Evolutionary conservation across 257 asterid genomes (phyloP).

Genomic region (Primulina tabacum): DNA sequence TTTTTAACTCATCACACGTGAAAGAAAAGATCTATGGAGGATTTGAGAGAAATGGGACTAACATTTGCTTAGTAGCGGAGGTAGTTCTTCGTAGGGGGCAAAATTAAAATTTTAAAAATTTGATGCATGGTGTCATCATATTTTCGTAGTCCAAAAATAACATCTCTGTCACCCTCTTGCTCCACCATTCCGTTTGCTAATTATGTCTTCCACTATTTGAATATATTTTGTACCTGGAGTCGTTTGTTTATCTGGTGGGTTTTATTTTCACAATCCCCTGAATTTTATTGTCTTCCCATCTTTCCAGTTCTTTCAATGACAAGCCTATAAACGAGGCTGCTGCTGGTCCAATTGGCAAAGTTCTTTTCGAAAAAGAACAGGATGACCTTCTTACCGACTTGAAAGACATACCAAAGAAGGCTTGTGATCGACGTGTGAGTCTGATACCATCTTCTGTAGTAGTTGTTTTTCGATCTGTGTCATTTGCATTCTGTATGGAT

Average conservation of each 20-base stretch:
- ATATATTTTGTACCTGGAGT: neutral
- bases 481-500: neutral
- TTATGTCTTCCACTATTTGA: neutral
- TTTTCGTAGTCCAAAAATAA: no score
- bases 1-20: neutral
- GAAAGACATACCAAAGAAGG: constrained; percentile 87
- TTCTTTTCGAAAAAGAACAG: constrained; percentile 86
- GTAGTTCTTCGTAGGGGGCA: neutral
- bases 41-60: neutral
- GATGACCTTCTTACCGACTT: constrained; percentile 77
- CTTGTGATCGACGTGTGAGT: constrained; percentile 92
- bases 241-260: neutral
- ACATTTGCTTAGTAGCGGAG: neutral
- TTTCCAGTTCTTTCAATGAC: constrained; percentile 76
- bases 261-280: constrained; percentile 2
- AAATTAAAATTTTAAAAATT: no score
- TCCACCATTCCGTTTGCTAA: neutral
- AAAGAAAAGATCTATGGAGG: neutral
- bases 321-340: constrained; percentile 70
- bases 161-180: no score
- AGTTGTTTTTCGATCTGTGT: constrained; percentile 2
- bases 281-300: constrained; percentile 15
- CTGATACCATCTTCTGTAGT: neutral
- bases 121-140: neutral
- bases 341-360: constrained; percentile 82